A percentile compares a stretch with the other conserved stretches of the same genome.
Conservation (phyloP, 768 basidiomycete species). For the Boletus barrowsii region DNA sequence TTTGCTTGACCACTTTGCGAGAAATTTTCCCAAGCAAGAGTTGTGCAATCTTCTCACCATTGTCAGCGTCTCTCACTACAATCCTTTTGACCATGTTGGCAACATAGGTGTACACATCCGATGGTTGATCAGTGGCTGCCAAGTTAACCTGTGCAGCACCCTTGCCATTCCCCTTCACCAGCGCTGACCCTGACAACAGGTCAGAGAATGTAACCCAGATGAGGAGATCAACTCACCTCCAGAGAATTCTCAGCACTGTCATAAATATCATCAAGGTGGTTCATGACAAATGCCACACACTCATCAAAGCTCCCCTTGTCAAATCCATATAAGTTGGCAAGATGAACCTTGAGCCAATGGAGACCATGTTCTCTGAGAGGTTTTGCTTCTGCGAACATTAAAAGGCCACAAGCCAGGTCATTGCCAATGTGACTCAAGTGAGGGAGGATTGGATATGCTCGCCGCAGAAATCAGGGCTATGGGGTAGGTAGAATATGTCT, state of each 20-base stretch:
- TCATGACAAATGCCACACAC: constrained; percentile 74
- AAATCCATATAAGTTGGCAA: constrained; percentile 89
- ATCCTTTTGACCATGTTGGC: constrained; percentile 78
- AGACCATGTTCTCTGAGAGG: constrained; percentile 82
- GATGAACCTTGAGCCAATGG: constrained; percentile 93
- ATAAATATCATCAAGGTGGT: constrained; percentile 71
- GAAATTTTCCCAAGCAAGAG: constrained; percentile 75
- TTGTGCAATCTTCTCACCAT: constrained; percentile 51
- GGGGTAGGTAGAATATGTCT: constrained; percentile 88
- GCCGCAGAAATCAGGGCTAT: constrained; percentile 98
- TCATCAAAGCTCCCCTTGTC: constrained; percentile 96
- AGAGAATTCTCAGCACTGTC: constrained; percentile 83
- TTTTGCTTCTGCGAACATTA: constrained; percentile 77
- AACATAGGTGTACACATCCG: constrained; percentile 94
- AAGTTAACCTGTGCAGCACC: constrained; percentile 95
- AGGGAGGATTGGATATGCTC: constrained; percentile 95
- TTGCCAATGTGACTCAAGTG: constrained; percentile 96
- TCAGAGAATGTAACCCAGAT: constrained; percentile 2
- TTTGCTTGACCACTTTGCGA: constrained; percentile 97
- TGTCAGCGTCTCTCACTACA: constrained; percentile 53
- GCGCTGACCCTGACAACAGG: constrained; percentile 49
- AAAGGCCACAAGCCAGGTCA: constrained; percentile 83
- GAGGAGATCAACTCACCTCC: constrained; percentile 43
- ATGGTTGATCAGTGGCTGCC: constrained; percentile 75
- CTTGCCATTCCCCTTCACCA: constrained; percentile 92